Evolutionary conservation across 202 grass and related monocot species (phyloP).

Genomic region (Sporobolus alterniflorus): DNA sequence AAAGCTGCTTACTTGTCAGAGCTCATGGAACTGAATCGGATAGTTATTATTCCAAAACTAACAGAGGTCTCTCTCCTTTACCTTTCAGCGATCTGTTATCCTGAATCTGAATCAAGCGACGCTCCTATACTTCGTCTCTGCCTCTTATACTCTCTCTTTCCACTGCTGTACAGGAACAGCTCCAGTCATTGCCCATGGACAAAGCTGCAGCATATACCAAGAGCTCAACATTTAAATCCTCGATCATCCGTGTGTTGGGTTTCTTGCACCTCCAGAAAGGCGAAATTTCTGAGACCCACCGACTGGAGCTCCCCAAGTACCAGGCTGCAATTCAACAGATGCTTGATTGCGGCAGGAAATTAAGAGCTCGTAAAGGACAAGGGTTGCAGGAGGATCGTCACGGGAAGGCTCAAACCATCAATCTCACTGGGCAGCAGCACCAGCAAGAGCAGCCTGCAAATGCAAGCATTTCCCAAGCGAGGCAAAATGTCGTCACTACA

Average conservation of each 20-base stretch:
- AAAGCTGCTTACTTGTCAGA: constrained; percentile 14
- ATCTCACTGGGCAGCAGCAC: constrained; percentile 1
- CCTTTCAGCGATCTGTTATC: not conserved
- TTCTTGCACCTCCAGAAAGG: constrained; percentile 20
- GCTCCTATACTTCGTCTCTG: not conserved
- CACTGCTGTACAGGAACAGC: not conserved
- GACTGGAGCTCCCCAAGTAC: not conserved
- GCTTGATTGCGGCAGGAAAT: not conserved
- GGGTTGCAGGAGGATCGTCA: not conserved
- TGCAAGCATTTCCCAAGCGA: not conserved
- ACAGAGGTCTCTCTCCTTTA: not conserved
- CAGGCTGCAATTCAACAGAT: not conserved
- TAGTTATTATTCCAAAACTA: not conserved
- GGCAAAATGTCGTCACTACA: not conserved
- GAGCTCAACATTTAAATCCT: rapidly evolving
- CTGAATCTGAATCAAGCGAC: not conserved
- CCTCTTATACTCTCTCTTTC: not conserved
- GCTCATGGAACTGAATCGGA: not conserved
- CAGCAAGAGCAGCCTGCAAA: not conserved
- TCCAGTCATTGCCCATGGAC: not conserved
- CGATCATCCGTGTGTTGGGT: not conserved
- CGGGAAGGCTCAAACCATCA: not conserved
- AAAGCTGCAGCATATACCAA: not conserved
- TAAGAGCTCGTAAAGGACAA: not conserved
- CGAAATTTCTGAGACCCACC: not conserved